These are phyloP conservation scores for Immersiporthe knoxdaviesiana DNA, from an alignment of 2,329 filamentous ascomycete genomes.

Conservation along the genomic window DNA sequence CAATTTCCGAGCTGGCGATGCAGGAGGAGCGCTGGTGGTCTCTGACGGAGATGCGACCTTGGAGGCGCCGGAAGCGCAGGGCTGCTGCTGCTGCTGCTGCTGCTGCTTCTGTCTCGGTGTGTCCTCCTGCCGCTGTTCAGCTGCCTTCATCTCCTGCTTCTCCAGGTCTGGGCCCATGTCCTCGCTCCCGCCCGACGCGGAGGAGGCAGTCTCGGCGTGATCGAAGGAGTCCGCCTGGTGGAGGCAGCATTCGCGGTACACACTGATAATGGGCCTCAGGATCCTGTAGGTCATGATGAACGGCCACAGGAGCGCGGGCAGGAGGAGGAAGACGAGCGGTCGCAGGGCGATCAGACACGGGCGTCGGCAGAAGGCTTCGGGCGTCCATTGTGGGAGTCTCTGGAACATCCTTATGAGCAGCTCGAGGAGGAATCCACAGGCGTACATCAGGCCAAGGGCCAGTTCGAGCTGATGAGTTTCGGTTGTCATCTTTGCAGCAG, in stretches of 20 bases:
- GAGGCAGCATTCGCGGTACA: not conserved
- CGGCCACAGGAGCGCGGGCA: slow-evolving; percentile 3
- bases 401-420: not conserved
- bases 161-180: not conserved
- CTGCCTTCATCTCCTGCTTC: slow-evolving; percentile 1
- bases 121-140: not conserved
- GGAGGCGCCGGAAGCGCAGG: not conserved
- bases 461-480: not conserved
- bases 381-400: not conserved
- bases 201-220: not conserved
- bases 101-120: not conserved
- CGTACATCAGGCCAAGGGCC: slow-evolving; percentile 8
- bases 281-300: slow-evolving; percentile 4
- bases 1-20: not conserved
- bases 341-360: not conserved
- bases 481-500: not conserved
- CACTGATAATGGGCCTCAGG: not conserved
- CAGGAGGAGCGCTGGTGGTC: not conserved
- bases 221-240: not conserved
- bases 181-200: not conserved
- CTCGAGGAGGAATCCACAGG: slow-evolving; percentile 1
- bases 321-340: not conserved
- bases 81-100: not conserved
- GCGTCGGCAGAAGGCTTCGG: not conserved
- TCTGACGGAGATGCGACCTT: not conserved